These are phyloP conservation scores for Venturia effusa DNA, from an alignment of 2,329 filamentous ascomycete species.

Conservation along the genomic window DNA sequence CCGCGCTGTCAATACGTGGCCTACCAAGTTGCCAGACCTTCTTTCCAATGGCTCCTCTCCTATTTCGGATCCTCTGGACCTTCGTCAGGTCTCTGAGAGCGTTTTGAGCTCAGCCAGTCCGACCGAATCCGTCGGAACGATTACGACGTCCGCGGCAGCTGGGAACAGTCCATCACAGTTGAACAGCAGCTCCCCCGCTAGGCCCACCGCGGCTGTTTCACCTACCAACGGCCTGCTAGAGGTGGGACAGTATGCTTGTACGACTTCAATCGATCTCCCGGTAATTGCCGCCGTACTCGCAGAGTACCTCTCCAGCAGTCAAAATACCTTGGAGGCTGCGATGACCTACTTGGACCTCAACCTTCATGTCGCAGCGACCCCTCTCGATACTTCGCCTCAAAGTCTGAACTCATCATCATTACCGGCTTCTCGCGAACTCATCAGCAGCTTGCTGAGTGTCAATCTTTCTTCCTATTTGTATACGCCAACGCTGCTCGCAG, in stretches of 20 bases:
- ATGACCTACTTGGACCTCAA: slow-evolving; percentile 46
- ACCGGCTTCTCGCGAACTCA: slow-evolving; percentile 32
- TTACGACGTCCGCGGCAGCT: neutral
- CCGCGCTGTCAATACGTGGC: neutral
- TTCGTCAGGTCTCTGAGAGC: neutral
- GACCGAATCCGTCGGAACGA: neutral
- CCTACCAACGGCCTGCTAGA: neutral
- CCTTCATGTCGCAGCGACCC: slow-evolving; percentile 44
- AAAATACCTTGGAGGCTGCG: slow-evolving; percentile 44
- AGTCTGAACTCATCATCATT: slow-evolving; percentile 31
- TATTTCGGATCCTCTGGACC: neutral
- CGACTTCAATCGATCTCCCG: slow-evolving; percentile 34
- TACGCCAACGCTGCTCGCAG: slow-evolving; percentile 36
- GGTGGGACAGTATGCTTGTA: slow-evolving; percentile 29
- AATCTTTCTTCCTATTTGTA: slow-evolving; percentile 44
- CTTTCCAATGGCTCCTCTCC: neutral
- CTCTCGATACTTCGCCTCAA: slow-evolving; percentile 17
- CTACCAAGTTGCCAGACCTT: neutral
- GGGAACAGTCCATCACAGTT: slow-evolving; percentile 1
- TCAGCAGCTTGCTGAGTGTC: slow-evolving; percentile 37
- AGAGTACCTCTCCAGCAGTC: slow-evolving; percentile 43
- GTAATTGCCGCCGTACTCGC: slow-evolving; percentile 36
- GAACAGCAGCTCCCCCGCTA: neutral
- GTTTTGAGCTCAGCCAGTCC: neutral
- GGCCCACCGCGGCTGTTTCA: neutral